Evolutionary conservation across 257 asterid species (phyloP), one percentile per base, ranked within the genome.

Genomic region (Capsicum rhomboideum): DNA sequence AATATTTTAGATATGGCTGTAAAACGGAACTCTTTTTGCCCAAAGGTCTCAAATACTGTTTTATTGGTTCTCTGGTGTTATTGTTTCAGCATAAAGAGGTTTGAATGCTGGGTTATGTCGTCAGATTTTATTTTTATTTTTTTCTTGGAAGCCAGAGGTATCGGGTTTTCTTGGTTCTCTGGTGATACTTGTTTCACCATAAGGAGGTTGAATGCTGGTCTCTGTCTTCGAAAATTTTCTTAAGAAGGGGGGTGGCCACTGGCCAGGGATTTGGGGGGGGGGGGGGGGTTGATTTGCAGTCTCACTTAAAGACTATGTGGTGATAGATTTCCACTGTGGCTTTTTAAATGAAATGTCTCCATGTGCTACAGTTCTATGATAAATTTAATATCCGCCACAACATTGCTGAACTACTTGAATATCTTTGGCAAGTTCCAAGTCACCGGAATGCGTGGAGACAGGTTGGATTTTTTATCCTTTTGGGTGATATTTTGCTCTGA

Each of bases 351-450:
- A 20, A 44, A 42, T 55, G 8, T 44, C 29, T 58, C 61, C 29
- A 56, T 29, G 42, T 79, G 28, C 74, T 83, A 85, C 95, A 97
- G 99, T 97, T 97, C 90, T 97, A 97, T 89, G 99, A 97, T 94
- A 97, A 97, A 91, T 97, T 97, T 71, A 97, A 95, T 87, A 97
- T 97, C 86, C 99, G 98, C 59, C 99, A 97, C 90, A 97, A 95
- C 90, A 97, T 97, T 83, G 98, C 99, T 81, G 98, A 95, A 88
- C 98, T 97, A 82, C 94, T 97, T 74, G 99, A 97, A 88, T 97
- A 93, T 86, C 88, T 97, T 44, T 97, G 99, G 99, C 95, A 97
- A 88, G 99, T 97, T 83, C 99, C 98, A 56, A 94, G 97, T 88
- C 99, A 97, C 89, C 94, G 96, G 82, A 95, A 95, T 89, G 97